Evolutionary conservation across 2,329 filamentous ascomycete genomes (phyloP).

Genomic region (Calonectria multiphialidica): DNA sequence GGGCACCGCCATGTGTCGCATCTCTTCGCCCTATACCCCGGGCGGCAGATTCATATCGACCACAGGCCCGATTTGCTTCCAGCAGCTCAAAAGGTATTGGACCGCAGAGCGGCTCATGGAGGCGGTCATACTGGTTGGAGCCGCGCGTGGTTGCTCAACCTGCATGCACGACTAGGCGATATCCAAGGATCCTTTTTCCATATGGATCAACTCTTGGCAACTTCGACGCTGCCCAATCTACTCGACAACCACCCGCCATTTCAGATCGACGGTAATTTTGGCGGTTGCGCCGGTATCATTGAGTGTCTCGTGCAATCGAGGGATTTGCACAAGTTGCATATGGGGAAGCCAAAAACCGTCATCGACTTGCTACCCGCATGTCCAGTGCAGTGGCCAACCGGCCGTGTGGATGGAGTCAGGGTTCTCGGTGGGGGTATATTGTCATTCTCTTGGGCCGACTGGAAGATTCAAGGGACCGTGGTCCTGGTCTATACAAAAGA

Average conservation of each 20-base stretch:
- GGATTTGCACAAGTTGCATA: not conserved
- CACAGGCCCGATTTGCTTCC: constrained; percentile 33
- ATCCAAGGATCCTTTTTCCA: constrained; percentile 23
- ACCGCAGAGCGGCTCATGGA: constrained; percentile 45
- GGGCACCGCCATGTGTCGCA: constrained; percentile 65
- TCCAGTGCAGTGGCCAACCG: constrained; percentile 26
- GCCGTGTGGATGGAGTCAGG: not conserved
- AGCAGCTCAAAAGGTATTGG: constrained; percentile 46
- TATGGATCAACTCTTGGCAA: constrained; percentile 32
- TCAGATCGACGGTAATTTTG: constrained; percentile 47
- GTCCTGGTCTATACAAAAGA: not conserved
- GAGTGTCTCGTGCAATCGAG: constrained; percentile 40
- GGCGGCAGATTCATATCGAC: constrained; percentile 41
- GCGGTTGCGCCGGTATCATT: constrained; percentile 35
- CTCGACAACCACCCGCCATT: constrained; percentile 41
- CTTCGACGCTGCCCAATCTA: constrained; percentile 35
- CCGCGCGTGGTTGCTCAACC: constrained; percentile 61
- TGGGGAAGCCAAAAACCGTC: constrained; percentile 4
- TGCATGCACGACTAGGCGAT: constrained; percentile 57
- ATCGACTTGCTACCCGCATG: constrained; percentile 35
- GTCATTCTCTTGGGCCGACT: constrained; percentile 28
- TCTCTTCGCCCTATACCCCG: constrained; percentile 62
- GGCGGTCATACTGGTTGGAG: constrained; percentile 66
- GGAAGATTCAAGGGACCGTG: not conserved
- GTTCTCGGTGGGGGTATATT: constrained; percentile 29